Percentiles rank a stretch among this genome's conserved stretches.
phyloP scores from a whole-genome alignment of 805 yeast genomes.

The Jamesozyma gamospora region DNA sequence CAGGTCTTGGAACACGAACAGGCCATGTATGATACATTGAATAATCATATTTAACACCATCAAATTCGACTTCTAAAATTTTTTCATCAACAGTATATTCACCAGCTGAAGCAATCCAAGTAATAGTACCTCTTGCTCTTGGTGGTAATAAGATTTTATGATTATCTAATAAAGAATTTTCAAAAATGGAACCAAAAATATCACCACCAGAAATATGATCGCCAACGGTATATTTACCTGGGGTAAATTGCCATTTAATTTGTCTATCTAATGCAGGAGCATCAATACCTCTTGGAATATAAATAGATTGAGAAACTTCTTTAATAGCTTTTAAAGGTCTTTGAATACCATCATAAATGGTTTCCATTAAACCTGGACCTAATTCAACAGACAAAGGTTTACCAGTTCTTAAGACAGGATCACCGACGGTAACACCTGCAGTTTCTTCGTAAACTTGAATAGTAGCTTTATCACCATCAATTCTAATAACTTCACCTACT shows the following conservation, averaged over 20 bases:
- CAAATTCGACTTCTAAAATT: slow-evolving; percentile 87
- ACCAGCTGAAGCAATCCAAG: slow-evolving; percentile 81
- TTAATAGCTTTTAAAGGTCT: slow-evolving; percentile 94
- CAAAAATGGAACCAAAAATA: slow-evolving; percentile 86
- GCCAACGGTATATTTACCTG: slow-evolving; percentile 66
- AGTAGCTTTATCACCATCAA: slow-evolving; percentile 92
- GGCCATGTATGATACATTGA: slow-evolving; percentile 99
- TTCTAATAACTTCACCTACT: slow-evolving; percentile 98
- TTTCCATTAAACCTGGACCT: slow-evolving; percentile 99
- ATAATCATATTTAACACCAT: slow-evolving; percentile 70
- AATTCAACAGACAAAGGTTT: slow-evolving; percentile 97
- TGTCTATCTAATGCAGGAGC: slow-evolving; percentile 89
- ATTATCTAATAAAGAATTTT: slow-evolving; percentile 84
- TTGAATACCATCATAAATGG: slow-evolving; percentile 98
- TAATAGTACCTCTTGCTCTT: slow-evolving; percentile 95
- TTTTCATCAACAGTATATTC: slow-evolving; percentile 85
- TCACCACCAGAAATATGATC: slow-evolving; percentile 99
- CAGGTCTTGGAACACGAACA: slow-evolving; percentile 98
- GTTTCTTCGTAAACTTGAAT: slow-evolving; percentile 99
- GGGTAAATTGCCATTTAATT: slow-evolving; percentile 76
- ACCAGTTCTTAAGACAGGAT: slow-evolving; percentile 96
- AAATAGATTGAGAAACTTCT: slow-evolving; percentile 79
- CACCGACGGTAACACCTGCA: slow-evolving; percentile 98
- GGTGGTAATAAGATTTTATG: slow-evolving; percentile 96
- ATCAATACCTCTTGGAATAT: slow-evolving; percentile 97